These are phyloP conservation scores for Metroxylon sagu DNA, from an alignment of 176 grass and related monocot species.

Conservation along the genomic window DNA sequence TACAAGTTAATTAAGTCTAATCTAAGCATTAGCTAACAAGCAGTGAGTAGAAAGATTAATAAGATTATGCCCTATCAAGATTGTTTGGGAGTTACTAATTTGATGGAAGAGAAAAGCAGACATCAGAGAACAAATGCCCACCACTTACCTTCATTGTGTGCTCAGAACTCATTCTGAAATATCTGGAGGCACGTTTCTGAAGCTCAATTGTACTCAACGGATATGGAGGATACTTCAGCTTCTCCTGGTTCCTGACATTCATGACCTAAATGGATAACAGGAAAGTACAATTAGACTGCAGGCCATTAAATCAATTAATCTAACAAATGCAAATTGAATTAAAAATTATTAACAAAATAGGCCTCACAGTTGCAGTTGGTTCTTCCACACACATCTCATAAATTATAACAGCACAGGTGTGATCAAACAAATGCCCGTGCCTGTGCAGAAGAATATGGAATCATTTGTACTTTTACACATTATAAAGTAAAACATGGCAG, in stretches of 20 bases:
- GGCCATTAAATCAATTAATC: not conserved
- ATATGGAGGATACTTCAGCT: slow-evolving; percentile 92
- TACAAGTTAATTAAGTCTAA: too few relatives aligned
- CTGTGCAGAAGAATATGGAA: slow-evolving; percentile 33
- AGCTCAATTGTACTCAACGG: slow-evolving; percentile 90
- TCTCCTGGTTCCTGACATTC: slow-evolving; percentile 83
- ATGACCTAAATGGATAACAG: slow-evolving; percentile 36
- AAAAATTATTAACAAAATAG: not conserved
- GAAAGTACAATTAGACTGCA: not conserved
- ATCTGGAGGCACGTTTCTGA: slow-evolving; percentile 97
- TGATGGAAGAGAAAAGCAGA: too few relatives aligned
- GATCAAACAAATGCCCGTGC: slow-evolving; percentile 87
- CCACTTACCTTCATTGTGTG: slow-evolving; percentile 79
- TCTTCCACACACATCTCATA: slow-evolving; percentile 95
- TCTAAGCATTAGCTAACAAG: too few relatives aligned
- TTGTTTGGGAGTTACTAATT: too few relatives aligned
- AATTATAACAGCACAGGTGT: slow-evolving; percentile 57
- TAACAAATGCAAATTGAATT: not conserved
- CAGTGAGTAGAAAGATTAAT: too few relatives aligned
- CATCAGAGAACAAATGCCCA: not conserved
- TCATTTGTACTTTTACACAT: too few relatives aligned
- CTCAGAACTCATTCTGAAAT: slow-evolving; percentile 94
- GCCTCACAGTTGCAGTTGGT: slow-evolving; percentile 81
- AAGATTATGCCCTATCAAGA: too few relatives aligned
- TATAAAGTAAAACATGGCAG: not conserved